These are phyloP conservation scores for Fusarium beomiforme DNA, from an alignment of 2,329 filamentous ascomycete species.

Conservation along the genomic window DNA sequence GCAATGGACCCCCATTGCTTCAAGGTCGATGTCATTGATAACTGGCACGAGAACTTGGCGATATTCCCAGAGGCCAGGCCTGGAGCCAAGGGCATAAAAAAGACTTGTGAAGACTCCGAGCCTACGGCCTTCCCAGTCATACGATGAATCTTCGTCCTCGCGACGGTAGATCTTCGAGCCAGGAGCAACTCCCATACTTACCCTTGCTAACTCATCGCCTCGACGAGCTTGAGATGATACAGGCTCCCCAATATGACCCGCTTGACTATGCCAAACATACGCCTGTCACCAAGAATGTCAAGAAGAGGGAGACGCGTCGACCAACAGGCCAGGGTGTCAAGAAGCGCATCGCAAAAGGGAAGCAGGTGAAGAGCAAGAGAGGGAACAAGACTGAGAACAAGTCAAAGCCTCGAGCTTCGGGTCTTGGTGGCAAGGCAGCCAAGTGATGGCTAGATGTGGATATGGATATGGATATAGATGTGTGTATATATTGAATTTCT, in stretches of 20 bases:
- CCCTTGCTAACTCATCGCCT: not conserved
- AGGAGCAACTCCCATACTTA: not conserved
- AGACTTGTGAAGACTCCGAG: not conserved
- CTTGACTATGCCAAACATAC: not conserved
- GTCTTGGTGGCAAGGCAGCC: not conserved
- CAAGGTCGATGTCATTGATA: not conserved
- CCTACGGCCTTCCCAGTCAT: not conserved
- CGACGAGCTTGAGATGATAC: rapidly evolving
- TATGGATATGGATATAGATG: not conserved
- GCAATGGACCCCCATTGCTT: slow-evolving; percentile 7
- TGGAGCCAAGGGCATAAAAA: rapidly evolving
- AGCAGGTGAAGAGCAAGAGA: not conserved
- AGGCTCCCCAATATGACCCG: not conserved
- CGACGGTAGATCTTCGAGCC: rapidly evolving
- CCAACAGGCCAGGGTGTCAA: not conserved
- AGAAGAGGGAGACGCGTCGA: not conserved
- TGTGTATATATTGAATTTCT: not conserved
- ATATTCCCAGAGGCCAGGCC: not conserved
- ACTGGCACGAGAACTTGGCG: not conserved
- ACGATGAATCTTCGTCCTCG: not conserved
- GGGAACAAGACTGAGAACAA: not conserved
- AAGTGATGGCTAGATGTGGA: not conserved
- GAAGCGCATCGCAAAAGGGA: not conserved
- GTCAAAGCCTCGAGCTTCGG: not conserved
- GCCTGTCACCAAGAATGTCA: not conserved